Conservation (phyloP, 2,329 filamentous ascomycete species). For the Penicillium digitatum region DNA sequence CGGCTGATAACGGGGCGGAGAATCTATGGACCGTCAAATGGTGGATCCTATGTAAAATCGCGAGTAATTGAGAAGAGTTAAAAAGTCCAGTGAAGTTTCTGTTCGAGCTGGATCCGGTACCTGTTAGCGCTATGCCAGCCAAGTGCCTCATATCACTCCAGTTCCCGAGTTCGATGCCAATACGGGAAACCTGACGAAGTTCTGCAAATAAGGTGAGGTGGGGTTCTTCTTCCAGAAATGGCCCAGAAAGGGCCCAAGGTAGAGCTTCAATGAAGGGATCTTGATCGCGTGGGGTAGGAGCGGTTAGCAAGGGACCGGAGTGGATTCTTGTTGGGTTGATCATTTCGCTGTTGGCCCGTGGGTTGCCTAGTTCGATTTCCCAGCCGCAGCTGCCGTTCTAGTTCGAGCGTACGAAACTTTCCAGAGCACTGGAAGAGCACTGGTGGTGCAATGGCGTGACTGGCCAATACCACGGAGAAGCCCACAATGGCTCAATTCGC, state of each 20-base stretch:
- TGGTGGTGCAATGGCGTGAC: slow-evolving; percentile 48
- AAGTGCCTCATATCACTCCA: not conserved
- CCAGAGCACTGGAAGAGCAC: slow-evolving; percentile 43
- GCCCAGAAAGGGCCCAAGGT: slow-evolving; percentile 12
- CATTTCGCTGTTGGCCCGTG: slow-evolving; percentile 60
- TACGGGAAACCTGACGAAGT: not conserved
- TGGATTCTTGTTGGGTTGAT: too few species aligned
- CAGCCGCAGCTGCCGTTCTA: slow-evolving; percentile 42
- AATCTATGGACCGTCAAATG: too few species aligned
- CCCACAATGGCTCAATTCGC: slow-evolving; percentile 43
- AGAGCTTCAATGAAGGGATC: slow-evolving; percentile 10
- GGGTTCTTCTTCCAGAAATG: not conserved
- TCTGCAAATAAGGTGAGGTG: not conserved
- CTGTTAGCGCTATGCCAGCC: not conserved
- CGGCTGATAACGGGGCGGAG: too few species aligned
- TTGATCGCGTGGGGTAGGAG: not conserved
- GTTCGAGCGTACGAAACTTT: slow-evolving; percentile 49
- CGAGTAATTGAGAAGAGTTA: too few species aligned
- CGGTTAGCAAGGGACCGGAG: slow-evolving; percentile 5
- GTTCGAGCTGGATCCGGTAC: not conserved
- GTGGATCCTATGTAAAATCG: too few species aligned
- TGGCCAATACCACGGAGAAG: slow-evolving; percentile 39
- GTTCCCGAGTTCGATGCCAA: not conserved
- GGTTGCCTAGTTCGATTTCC: slow-evolving; percentile 45
- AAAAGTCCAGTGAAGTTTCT: too few species aligned